phyloP scores from a whole-genome alignment of 139 green algal genomes.

The Diplosphaera chodatii region DNA sequence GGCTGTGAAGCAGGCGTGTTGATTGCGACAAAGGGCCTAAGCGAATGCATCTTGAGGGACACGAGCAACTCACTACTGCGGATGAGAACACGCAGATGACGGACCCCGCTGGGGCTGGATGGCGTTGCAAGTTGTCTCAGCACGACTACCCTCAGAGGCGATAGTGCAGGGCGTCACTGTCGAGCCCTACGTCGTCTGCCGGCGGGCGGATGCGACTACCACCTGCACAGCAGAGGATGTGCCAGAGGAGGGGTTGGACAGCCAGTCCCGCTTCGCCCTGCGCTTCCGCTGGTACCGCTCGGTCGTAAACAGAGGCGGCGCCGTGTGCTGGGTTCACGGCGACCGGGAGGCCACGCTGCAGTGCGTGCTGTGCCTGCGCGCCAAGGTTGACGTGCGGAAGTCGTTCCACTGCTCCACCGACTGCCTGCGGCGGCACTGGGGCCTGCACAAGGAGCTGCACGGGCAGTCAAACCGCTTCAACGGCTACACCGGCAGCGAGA shows the following conservation, averaged over 20 bases:
- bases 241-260: slow-evolving; percentile 55
- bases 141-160: slow-evolving; percentile 62
- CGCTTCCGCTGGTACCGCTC: slow-evolving; percentile 84
- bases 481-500: slow-evolving; percentile 25
- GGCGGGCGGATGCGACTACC: slow-evolving; percentile 56
- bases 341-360: slow-evolving; percentile 81
- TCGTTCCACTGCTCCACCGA: slow-evolving; percentile 89
- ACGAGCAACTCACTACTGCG: no score
- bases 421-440: slow-evolving; percentile 87
- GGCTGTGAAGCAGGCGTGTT: no score
- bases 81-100: not conserved
- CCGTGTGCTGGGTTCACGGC: slow-evolving; percentile 80
- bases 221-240: slow-evolving; percentile 64
- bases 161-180: slow-evolving; percentile 67
- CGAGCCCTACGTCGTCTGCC: slow-evolving; percentile 83
- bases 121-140: slow-evolving; percentile 23
- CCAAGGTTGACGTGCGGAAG: slow-evolving; percentile 60
- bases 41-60: no score
- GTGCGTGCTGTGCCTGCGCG: slow-evolving; percentile 83
- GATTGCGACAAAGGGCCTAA: no score
- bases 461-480: slow-evolving; percentile 39
- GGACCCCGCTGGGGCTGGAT: not conserved
- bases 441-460: slow-evolving; percentile 84
- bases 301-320: slow-evolving; percentile 59
- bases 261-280: slow-evolving; percentile 60